Evolutionary conservation across 768 basidiomycete genomes (phyloP).

Genomic region (Daedaleopsis nitida): DNA sequence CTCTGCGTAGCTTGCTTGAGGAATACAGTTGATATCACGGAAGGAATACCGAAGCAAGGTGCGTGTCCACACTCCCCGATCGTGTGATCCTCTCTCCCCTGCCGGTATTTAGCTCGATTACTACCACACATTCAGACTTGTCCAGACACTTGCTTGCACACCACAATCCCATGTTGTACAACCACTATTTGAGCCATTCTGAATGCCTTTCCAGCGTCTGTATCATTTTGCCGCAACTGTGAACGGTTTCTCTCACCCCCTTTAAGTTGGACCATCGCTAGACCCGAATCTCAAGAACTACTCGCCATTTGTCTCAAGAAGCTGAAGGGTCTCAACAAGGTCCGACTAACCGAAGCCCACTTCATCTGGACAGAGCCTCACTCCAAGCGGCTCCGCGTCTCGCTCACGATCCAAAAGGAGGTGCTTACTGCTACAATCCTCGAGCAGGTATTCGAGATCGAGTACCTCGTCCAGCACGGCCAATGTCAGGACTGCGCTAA

Average conservation of each 20-base stretch:
- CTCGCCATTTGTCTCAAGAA: slow-evolving; percentile 94
- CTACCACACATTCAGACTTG: too few relatives aligned
- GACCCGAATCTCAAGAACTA: slow-evolving; percentile 90
- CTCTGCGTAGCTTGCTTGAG: slow-evolving; percentile 86
- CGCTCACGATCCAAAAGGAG: slow-evolving; percentile 98
- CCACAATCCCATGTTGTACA: too few relatives aligned
- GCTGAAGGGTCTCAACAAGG: slow-evolving; percentile 91
- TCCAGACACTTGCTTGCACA: too few relatives aligned
- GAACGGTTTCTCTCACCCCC: slow-evolving; percentile 95
- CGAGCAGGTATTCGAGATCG: slow-evolving; percentile 96
- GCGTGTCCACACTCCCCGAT: background rate
- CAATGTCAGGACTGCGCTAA: slow-evolving; percentile 95
- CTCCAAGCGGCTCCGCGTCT: slow-evolving; percentile 88
- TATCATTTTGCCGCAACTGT: slow-evolving; percentile 95
- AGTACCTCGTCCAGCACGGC: slow-evolving; percentile 91
- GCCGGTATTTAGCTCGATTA: too few relatives aligned
- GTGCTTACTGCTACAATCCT: slow-evolving; percentile 93
- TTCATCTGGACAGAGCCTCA: slow-evolving; percentile 99
- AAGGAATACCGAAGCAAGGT: slow-evolving; percentile 95
- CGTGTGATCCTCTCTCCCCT: background rate
- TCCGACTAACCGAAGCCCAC: slow-evolving; percentile 95
- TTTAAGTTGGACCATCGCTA: slow-evolving; percentile 78
- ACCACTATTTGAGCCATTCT: background rate
- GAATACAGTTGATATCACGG: slow-evolving; percentile 95
- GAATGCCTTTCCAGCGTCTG: slow-evolving; percentile 54